These are phyloP conservation scores for Zygosaccharomyces sapae DNA, from an alignment of 1,139 yeast species.

Conservation along the genomic window DNA sequence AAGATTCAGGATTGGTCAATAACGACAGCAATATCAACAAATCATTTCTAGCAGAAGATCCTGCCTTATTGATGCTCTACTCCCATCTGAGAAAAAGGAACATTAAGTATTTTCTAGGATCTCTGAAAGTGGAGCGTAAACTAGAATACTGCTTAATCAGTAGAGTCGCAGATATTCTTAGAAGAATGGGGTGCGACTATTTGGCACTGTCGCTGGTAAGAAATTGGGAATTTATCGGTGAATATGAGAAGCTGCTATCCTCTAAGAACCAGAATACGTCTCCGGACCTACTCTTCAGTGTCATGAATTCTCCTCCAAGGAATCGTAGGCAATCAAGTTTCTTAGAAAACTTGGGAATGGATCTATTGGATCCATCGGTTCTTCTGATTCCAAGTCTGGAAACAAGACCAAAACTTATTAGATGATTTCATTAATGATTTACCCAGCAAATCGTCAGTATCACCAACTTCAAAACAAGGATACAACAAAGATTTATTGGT, in stretches of 20 bases:
- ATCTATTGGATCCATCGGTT: too few relatives aligned
- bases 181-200: slow-evolving; percentile 89
- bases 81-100: slow-evolving; percentile 53
- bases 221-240: slow-evolving; percentile 62
- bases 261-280: slow-evolving; percentile 5
- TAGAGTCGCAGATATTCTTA: slow-evolving; percentile 62
- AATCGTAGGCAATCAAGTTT: slow-evolving; percentile 27
- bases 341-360: slow-evolving; percentile 28
- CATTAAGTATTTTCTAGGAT: slow-evolving; percentile 47
- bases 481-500: background rate
- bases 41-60: slow-evolving; percentile 70
- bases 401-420: slow-evolving; percentile 7
- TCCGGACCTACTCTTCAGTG: slow-evolving; percentile 16
- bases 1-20: slow-evolving; percentile 25
- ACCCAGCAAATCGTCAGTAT: background rate
- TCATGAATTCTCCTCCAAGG: slow-evolving; percentile 22
- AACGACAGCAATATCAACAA: slow-evolving; percentile 33
- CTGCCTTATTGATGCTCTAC: slow-evolving; percentile 68
- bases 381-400: background rate
- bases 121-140: slow-evolving; percentile 43
- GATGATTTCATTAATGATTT: slow-evolving; percentile 8
- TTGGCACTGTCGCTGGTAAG: slow-evolving; percentile 58
- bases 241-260: slow-evolving; percentile 12
- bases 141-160: slow-evolving; percentile 60
- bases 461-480: background rate